phyloP scores from a whole-genome alignment of 2,329 filamentous ascomycete species.

The Nothomitra cinnamomea region DNA sequence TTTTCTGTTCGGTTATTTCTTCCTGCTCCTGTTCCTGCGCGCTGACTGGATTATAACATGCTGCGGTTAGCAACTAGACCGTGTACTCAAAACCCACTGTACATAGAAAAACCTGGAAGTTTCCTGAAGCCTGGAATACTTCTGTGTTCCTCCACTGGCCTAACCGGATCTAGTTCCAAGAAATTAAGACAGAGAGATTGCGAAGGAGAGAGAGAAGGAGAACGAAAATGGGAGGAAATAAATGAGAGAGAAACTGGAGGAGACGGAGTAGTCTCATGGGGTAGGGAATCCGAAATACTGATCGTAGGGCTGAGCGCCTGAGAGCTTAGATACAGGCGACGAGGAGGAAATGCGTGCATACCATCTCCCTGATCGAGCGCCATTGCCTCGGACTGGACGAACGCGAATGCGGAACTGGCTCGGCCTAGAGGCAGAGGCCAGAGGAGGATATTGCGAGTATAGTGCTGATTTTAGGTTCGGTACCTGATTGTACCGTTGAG shows the following conservation, averaged over 20 bases:
- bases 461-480: too few species aligned
- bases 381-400: not conserved
- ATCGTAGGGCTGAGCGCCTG: not conserved
- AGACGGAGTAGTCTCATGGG: not conserved
- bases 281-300: not conserved
- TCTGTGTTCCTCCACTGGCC: too few species aligned
- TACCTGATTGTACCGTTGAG: too few species aligned
- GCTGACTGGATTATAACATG: not conserved
- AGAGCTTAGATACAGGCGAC: not conserved
- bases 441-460: too few species aligned
- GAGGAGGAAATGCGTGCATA: not conserved
- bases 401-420: too few species aligned
- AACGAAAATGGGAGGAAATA: too few species aligned
- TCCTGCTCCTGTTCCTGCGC: conserved; percentile 32
- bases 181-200: too few species aligned
- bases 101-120: not conserved
- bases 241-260: not conserved
- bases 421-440: too few species aligned
- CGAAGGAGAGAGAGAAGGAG: too few species aligned
- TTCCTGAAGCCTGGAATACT: not conserved
- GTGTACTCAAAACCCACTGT: not conserved
- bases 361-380: conserved; percentile 1
- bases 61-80: not conserved
- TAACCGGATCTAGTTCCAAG: too few species aligned
- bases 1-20: conserved; percentile 63